phyloP scores from a whole-genome alignment of 352 stramenopile genomes.

The Pythium aristosporum region DNA sequence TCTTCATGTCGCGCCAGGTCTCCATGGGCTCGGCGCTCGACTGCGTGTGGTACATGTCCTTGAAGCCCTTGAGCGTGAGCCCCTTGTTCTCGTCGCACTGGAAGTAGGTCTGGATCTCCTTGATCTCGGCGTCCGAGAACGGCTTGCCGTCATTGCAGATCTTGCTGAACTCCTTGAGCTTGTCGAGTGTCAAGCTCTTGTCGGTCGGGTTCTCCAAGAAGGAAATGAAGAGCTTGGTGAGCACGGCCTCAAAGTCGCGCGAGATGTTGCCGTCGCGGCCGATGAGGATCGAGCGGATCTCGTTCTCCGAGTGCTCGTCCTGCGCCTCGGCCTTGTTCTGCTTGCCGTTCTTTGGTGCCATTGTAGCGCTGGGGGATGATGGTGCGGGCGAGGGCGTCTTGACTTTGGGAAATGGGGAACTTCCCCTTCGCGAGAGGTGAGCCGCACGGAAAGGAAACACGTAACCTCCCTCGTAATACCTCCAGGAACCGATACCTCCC shows the following conservation, averaged over 20 bases:
- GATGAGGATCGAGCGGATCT: conserved; percentile 80
- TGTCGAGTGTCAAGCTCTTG: conserved; percentile 78
- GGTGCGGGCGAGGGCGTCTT: not conserved
- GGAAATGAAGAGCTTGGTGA: conserved; percentile 85
- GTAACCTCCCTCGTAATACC: conserved; percentile 18
- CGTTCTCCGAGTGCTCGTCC: conserved; percentile 70
- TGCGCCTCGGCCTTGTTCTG: conserved; percentile 39
- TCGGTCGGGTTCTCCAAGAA: conserved; percentile 80
- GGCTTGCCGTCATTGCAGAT: conserved; percentile 86
- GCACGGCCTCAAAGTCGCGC: conserved; percentile 82
- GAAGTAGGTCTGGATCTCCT: conserved; percentile 92
- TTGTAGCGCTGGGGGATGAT: conserved; percentile 18
- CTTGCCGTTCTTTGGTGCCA: conserved; percentile 62
- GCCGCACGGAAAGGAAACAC: conserved; percentile 13
- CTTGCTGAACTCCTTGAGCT: conserved; percentile 88
- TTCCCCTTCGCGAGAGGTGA: not conserved
- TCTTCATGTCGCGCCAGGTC: conserved; percentile 89
- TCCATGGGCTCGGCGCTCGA: conserved; percentile 86
- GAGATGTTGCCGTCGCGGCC: conserved; percentile 81
- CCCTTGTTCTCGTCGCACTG: conserved; percentile 91
- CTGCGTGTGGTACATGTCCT: conserved; percentile 92
- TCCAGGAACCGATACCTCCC: conserved; percentile 12
- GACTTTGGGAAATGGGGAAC: conserved; percentile 6
- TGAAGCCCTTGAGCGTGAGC: conserved; percentile 87
- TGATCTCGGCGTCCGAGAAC: conserved; percentile 89